Evolutionary conservation across 495 filamentous ascomycete species (phyloP).

Genomic region (Tirmania nivea): DNA sequence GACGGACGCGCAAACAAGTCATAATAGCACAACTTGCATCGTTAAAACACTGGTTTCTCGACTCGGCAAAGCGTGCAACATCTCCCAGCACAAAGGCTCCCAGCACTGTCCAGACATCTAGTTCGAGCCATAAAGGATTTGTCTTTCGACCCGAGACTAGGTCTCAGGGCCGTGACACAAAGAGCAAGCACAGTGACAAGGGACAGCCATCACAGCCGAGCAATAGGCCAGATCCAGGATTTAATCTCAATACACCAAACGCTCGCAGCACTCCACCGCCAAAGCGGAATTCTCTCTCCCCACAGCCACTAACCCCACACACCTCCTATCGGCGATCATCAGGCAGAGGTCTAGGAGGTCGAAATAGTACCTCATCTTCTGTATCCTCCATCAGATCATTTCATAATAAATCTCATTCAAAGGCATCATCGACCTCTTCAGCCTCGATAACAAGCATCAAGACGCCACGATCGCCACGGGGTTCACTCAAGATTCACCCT

Average conservation of each 20-base stretch:
- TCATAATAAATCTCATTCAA: conserved; percentile 80
- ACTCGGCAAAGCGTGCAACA: conserved; percentile 50
- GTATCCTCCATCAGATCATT: conserved; percentile 83
- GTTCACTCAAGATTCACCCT: conserved; percentile 82
- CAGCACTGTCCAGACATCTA: background rate
- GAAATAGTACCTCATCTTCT: conserved; percentile 91
- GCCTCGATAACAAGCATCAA: conserved; percentile 44
- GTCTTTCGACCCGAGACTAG: background rate
- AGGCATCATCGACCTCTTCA: conserved; percentile 82
- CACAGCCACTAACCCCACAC: conserved; percentile 69
- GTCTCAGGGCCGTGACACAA: conserved; percentile 19
- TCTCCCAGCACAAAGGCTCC: conserved; percentile 28
- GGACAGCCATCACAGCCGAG: conserved; percentile 23
- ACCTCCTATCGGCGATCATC: conserved; percentile 58
- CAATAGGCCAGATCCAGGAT: conserved; percentile 29
- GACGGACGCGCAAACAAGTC: conserved; percentile 50
- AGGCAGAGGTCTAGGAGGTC: conserved; percentile 54
- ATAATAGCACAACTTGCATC: conserved; percentile 59
- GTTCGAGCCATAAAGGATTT: background rate
- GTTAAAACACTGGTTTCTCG: conserved; percentile 73
- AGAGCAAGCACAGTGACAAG: conserved; percentile 20
- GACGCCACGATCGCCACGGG: conserved; percentile 50
- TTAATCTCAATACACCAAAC: conserved; percentile 27
- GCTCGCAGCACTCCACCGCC: conserved; percentile 23
- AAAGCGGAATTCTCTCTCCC: conserved; percentile 72